These are phyloP conservation scores for Nemania sp. DNA, from an alignment of 2,329 filamentous ascomycete species.

Conservation along the genomic window DNA sequence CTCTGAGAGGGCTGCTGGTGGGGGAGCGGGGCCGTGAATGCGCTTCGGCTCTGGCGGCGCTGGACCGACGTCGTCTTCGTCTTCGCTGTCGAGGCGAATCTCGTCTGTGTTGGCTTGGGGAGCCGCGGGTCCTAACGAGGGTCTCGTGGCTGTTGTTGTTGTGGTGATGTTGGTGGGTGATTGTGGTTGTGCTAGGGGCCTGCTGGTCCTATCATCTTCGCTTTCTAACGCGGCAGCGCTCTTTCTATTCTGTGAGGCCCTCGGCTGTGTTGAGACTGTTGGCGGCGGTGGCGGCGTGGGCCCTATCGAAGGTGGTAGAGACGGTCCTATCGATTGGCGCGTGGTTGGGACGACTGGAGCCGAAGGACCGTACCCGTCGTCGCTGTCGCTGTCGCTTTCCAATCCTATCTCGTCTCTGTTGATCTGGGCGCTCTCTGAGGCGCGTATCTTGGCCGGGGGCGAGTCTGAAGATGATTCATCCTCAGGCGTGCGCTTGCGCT, in stretches of 20 bases:
- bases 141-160: slow-evolving; percentile 17
- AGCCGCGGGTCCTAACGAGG: slow-evolving; percentile 32
- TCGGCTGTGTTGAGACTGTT: slow-evolving; percentile 12
- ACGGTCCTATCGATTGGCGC: slow-evolving; percentile 14
- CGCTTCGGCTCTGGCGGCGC: slow-evolving; percentile 36
- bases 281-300: slow-evolving; percentile 20
- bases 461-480: slow-evolving; percentile 45
- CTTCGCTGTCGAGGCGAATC: slow-evolving; percentile 30
- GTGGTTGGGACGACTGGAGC: slow-evolving; percentile 11
- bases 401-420: slow-evolving; percentile 50
- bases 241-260: slow-evolving; percentile 38
- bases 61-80: slow-evolving; percentile 31
- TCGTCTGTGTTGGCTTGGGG: slow-evolving; percentile 33
- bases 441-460: slow-evolving; percentile 51
- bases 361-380: slow-evolving; percentile 36
- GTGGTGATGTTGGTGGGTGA: slow-evolving; percentile 22
- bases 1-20: slow-evolving; percentile 48
- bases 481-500: slow-evolving; percentile 61
- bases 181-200: slow-evolving; percentile 24
- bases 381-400: slow-evolving; percentile 38
- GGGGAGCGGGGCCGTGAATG: slow-evolving; percentile 49
- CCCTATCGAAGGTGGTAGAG: slow-evolving; percentile 22
- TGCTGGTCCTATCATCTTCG: slow-evolving; percentile 42
- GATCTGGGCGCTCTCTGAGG: slow-evolving; percentile 46
- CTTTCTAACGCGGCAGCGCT: slow-evolving; percentile 53